Conservation (phyloP, 2,329 filamentous ascomycete species). For the Epichloe sibirici region DNA sequence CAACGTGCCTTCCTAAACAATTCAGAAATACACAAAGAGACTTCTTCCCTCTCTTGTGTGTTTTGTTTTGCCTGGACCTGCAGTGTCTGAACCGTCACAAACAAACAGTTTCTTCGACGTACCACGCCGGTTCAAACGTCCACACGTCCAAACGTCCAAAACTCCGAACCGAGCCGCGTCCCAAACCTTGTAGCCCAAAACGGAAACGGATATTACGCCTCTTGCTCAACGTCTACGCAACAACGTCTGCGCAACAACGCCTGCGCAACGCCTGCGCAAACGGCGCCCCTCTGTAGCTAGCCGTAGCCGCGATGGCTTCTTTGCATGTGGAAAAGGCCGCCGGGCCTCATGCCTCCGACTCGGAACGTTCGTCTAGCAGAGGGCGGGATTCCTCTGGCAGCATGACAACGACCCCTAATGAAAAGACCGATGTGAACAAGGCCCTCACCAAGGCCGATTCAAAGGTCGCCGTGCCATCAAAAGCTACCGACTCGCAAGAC, state of each 20-base stretch:
- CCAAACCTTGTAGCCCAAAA: background rate
- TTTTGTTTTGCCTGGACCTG: background rate
- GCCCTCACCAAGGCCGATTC: slow-evolving; percentile 9
- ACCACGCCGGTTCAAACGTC: background rate
- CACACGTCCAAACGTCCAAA: background rate
- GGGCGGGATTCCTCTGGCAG: slow-evolving; percentile 3
- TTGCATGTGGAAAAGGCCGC: background rate
- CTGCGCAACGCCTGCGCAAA: background rate
- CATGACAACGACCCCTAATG: slow-evolving; percentile 1
- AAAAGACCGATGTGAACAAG: slow-evolving; percentile 3
- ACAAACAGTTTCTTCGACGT: background rate
- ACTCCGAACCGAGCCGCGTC: background rate
- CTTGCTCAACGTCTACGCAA: background rate
- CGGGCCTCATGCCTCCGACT: background rate
- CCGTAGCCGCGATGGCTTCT: slow-evolving; percentile 4
- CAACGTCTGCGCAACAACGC: background rate
- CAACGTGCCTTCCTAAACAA: background rate
- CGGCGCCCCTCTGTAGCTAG: background rate
- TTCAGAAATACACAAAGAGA: no score
- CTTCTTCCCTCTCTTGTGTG: background rate
- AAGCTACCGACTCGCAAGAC: slow-evolving; percentile 32
- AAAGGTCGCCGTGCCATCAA: slow-evolving; percentile 11
- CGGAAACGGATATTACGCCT: background rate
- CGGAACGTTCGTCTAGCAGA: slow-evolving; percentile 3
- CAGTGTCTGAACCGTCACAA: background rate